A percentile compares a stretch with the other conserved stretches of the same genome.
Evolutionary conservation across 1,284 basidiomycete genomes (phyloP).

Genomic region (Ceratobasidium sp.): DNA sequence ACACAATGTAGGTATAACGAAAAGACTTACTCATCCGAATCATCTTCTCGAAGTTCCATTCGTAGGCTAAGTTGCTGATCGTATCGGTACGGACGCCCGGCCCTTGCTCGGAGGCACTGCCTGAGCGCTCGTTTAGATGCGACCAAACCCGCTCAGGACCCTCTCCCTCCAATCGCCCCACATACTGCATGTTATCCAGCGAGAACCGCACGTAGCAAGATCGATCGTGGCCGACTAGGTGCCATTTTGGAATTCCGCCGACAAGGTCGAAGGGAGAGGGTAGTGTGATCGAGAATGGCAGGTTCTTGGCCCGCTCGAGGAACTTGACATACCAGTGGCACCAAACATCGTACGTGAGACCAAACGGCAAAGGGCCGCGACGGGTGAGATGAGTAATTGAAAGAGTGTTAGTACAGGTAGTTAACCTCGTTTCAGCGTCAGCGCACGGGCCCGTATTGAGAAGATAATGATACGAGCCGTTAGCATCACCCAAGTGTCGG

Average conservation of each 20-base stretch:
- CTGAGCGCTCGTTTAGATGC: background rate
- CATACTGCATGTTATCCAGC: background rate
- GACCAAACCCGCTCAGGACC: background rate
- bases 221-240: background rate
- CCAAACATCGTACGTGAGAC: conserved; percentile 8
- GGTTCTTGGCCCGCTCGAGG: background rate
- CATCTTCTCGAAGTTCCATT: conserved; percentile 20
- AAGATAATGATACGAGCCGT: no score
- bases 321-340: background rate
- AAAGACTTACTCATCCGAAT: background rate
- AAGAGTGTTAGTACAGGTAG: no score
- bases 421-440: no score
- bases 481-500: no score
- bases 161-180: conserved; percentile 11
- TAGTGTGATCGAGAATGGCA: background rate
- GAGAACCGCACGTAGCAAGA: background rate
- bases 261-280: background rate
- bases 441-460: no score
- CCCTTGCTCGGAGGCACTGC: conserved; percentile 1
- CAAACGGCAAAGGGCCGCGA: no score
- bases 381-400: no score
- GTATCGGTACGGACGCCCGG: background rate
- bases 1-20: background rate
- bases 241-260: conserved; percentile 13
- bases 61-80: background rate